Evolutionary conservation across 768 basidiomycete genomes (phyloP).

Genomic region (Phylloporus rhodoxanthus): DNA sequence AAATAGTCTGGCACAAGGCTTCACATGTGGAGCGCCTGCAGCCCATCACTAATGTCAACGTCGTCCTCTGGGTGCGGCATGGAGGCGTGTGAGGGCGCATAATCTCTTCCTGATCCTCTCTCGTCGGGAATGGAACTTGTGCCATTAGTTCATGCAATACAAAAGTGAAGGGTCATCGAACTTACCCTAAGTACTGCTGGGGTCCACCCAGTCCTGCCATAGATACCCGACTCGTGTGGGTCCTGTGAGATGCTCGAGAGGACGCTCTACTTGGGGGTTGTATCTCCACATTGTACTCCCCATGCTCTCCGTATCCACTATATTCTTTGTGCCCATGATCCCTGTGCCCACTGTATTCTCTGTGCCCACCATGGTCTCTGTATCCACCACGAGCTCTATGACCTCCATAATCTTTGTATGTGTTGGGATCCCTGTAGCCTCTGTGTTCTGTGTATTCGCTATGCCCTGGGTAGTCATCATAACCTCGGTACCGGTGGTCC

Average conservation of each 20-base stretch:
- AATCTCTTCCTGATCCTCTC: conserved; percentile 20
- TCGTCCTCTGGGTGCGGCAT: conserved; percentile 16
- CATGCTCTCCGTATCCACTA: conserved; percentile 12
- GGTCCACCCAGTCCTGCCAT: background rate
- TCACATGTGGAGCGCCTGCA: conserved; percentile 24
- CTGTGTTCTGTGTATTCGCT: conserved; percentile 14
- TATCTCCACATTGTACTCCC: conserved; percentile 12
- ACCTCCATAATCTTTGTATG: conserved; percentile 6
- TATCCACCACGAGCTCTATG: conserved; percentile 10
- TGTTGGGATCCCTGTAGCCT: conserved; percentile 5
- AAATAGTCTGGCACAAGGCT: conserved; percentile 1
- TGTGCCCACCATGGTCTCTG: conserved; percentile 6
- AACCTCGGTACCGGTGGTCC: conserved; percentile 18
- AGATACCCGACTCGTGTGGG: conserved; percentile 16
- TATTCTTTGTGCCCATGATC: conserved; percentile 12
- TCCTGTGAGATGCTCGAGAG: conserved; percentile 27
- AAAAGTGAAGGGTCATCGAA: background rate
- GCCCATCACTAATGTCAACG: conserved; percentile 18
- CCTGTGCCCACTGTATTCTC: background rate
- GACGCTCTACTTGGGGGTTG: conserved; percentile 17
- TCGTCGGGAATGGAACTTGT: conserved; percentile 23
- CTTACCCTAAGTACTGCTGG: conserved; percentile 20
- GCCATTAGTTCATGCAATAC: conserved; percentile 5
- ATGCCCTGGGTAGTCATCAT: conserved; percentile 13
- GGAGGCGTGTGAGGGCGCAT: conserved; percentile 14